Percentiles rank a stretch among this genome's conserved stretches.
These are phyloP conservation scores for Trichoderma reesei DNA, from an alignment of 495 filamentous ascomycete genomes.

Conservation along the genomic window DNA sequence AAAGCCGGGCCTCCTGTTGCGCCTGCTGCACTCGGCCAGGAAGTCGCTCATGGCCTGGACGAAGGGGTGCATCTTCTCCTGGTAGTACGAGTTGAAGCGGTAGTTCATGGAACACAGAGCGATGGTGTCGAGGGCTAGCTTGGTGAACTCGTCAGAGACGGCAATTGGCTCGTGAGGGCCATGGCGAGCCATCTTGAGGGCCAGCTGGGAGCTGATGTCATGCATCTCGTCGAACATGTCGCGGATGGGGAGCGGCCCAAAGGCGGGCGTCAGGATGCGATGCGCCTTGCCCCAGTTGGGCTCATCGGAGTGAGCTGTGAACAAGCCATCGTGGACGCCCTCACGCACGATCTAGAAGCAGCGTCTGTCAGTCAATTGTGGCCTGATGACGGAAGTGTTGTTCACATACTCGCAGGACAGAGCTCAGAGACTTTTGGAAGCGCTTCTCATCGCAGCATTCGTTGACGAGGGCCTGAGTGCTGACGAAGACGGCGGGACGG, in stretches of 20 bases:
- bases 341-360: conserved; percentile 32
- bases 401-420: conserved; percentile 13
- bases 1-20: conserved; percentile 36
- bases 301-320: conserved; percentile 45
- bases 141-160: conserved; percentile 54
- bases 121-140: conserved; percentile 57
- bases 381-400: conserved; percentile 27
- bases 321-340: conserved; percentile 46
- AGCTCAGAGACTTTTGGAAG: conserved; percentile 15
- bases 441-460: conserved; percentile 50
- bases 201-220: conserved; percentile 53
- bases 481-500: conserved; percentile 29
- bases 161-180: conserved; percentile 42
- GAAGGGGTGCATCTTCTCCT: conserved; percentile 49
- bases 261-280: conserved; percentile 48
- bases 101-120: conserved; percentile 58
- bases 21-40: conserved; percentile 38
- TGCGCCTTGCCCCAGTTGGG: conserved; percentile 55
- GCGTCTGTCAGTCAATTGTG: not conserved
- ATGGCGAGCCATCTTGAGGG: conserved; percentile 56
- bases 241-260: conserved; percentile 52
- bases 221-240: conserved; percentile 57
- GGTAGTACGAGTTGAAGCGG: conserved; percentile 61
- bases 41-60: conserved; percentile 45
- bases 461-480: conserved; percentile 42